Evolutionary conservation across 129 eudicot species (phyloP).

Genomic region (Chrysanthemum lavandulifolium): DNA sequence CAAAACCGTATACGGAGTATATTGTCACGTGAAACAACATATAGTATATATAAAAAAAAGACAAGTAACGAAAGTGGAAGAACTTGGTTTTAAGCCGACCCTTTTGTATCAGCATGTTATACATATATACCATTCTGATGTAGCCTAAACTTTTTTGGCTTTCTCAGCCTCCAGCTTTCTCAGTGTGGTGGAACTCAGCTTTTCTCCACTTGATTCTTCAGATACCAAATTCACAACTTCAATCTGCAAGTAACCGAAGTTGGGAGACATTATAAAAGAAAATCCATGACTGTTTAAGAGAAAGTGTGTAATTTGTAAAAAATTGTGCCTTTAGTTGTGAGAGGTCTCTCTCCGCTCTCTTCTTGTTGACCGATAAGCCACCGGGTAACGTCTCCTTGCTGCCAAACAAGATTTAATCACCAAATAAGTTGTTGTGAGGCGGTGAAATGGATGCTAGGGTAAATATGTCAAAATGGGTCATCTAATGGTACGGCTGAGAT

Average conservation of each 20-base stretch:
- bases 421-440: too few relatives aligned
- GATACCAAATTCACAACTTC: constrained; percentile 77
- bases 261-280: not conserved
- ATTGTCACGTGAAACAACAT: not conserved
- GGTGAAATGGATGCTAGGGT: not conserved
- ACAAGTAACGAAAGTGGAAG: constrained; percentile 5
- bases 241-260: constrained; percentile 40
- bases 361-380: constrained; percentile 81
- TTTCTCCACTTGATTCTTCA: constrained; percentile 57
- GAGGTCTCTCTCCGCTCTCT: constrained; percentile 86
- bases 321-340: constrained; percentile 66
- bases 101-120: constrained; percentile 13
- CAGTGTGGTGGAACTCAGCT: constrained; percentile 68
- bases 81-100: not conserved
- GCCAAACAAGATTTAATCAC: constrained; percentile 28
- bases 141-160: constrained; percentile 30
- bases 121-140: constrained; percentile 12
- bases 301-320: not conserved
- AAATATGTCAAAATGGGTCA: too few relatives aligned
- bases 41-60: not conserved
- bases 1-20: not conserved
- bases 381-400: constrained; percentile 96
- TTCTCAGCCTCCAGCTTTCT: constrained; percentile 77
- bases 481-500: too few relatives aligned
- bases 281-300: not conserved